Conservation (phyloP, 305 asterid species). For the Fraxinus paxiana region DNA sequence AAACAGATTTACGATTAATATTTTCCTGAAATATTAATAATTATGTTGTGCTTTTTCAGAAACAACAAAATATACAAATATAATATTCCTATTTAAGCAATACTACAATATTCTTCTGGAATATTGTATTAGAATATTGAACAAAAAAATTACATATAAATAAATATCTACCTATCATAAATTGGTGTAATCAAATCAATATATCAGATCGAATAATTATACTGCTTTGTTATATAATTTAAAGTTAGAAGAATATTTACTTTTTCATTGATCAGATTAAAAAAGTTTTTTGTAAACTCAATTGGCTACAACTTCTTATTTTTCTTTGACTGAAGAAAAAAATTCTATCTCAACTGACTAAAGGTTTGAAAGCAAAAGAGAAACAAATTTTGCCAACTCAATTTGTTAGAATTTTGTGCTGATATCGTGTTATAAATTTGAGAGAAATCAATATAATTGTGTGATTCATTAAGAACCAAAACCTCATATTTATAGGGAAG, state of each 20-base stretch:
- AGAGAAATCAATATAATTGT: not conserved
- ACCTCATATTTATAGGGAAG: not conserved
- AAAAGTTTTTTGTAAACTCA: not conserved
- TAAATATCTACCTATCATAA: not conserved
- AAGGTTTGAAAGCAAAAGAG: too few relatives aligned
- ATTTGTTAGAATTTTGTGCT: not conserved
- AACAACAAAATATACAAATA: too few relatives aligned
- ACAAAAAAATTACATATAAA: not conserved
- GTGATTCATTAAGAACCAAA: not conserved
- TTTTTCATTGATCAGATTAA: not conserved
- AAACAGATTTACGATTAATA: not conserved
- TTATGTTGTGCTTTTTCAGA: not conserved
- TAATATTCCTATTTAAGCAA: not conserved
- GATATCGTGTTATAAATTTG: too few relatives aligned
- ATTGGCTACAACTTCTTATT: not conserved
- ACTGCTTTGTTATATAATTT: too few relatives aligned
- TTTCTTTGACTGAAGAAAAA: too few relatives aligned
- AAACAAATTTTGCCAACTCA: not conserved
- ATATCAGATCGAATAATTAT: too few relatives aligned
- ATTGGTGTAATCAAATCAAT: not conserved
- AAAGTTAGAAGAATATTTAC: too few relatives aligned
- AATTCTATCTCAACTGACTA: too few relatives aligned
- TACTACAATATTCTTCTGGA: not conserved
- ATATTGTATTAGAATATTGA: not conserved
- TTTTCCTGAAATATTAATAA: too few relatives aligned